Percentiles rank a stretch among this genome's conserved stretches.
Conservation (phyloP, 306 rosid genomes). For the Inga oerstediana region DNA sequence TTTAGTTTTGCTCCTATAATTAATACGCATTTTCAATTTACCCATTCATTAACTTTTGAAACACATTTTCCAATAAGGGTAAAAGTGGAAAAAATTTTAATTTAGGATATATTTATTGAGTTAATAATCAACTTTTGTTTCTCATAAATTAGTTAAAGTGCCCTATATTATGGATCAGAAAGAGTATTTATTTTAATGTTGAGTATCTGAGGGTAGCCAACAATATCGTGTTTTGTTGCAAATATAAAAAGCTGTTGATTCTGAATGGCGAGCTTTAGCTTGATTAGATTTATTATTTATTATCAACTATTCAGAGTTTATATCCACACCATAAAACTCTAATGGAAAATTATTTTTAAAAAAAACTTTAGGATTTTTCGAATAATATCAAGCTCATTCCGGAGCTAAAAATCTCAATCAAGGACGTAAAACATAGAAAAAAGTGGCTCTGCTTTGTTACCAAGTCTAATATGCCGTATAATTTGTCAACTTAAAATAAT, state of each 20-base stretch:
- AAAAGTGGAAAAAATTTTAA: too few species aligned
- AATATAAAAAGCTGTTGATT: background rate
- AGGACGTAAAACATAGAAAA: background rate
- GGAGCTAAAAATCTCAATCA: background rate
- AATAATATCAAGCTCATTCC: background rate
- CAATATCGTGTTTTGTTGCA: background rate
- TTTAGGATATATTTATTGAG: too few species aligned
- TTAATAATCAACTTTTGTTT: too few species aligned
- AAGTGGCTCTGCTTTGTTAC: background rate
- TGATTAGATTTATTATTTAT: background rate
- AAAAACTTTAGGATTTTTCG: background rate
- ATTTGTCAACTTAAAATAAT: background rate
- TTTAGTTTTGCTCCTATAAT: too few species aligned
- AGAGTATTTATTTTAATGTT: background rate
- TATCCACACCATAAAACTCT: background rate
- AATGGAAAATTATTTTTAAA: background rate
- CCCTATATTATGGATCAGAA: too few species aligned
- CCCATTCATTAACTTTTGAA: too few species aligned
- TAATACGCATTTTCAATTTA: too few species aligned
- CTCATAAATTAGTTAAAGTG: too few species aligned
- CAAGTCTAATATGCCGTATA: background rate
- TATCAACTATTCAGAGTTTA: background rate
- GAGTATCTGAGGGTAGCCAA: background rate
- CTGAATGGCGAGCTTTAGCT: constrained; percentile 12
- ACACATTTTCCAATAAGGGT: too few species aligned